A percentile compares a stretch with the other conserved stretches of the same genome.
phyloP scores from a whole-genome alignment of 2,329 filamentous ascomycete species.

The Hypoxylon sp. region DNA sequence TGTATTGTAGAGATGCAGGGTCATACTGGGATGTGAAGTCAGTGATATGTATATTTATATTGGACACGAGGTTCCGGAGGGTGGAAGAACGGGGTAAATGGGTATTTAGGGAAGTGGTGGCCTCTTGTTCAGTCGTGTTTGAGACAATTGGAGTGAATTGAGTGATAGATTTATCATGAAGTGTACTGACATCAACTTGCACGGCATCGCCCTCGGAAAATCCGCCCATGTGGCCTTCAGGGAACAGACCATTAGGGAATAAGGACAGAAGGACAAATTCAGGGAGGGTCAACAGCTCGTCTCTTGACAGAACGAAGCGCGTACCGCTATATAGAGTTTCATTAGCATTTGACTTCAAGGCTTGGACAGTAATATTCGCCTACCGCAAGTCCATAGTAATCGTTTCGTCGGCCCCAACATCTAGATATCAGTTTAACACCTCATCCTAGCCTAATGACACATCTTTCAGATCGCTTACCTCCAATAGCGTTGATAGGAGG shows the following conservation, averaged over 20 bases:
- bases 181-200: slow-evolving; percentile 89
- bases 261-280: slow-evolving; percentile 98
- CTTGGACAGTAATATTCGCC: slow-evolving; percentile 47
- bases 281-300: slow-evolving; percentile 93
- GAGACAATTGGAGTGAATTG: slow-evolving; percentile 50
- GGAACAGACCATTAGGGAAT: slow-evolving; percentile 97
- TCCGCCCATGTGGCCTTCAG: slow-evolving; percentile 94
- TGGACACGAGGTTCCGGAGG: slow-evolving; percentile 56
- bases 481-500: slow-evolving; percentile 90
- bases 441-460: neutral
- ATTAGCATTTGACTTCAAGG: slow-evolving; percentile 38
- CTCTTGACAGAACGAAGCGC: slow-evolving; percentile 92
- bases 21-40: slow-evolving; percentile 80
- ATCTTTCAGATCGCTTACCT: slow-evolving; percentile 67
- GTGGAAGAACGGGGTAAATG: slow-evolving; percentile 46
- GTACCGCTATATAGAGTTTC: slow-evolving; percentile 75
- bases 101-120: slow-evolving; percentile 31
- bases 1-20: slow-evolving; percentile 95
- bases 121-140: slow-evolving; percentile 45
- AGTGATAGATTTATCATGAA: slow-evolving; percentile 45
- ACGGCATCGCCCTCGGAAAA: slow-evolving; percentile 95
- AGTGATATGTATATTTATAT: slow-evolving; percentile 62
- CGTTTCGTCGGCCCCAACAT: slow-evolving; percentile 91
- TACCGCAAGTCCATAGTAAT: slow-evolving; percentile 96
- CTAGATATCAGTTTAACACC: slow-evolving; percentile 57